Conservation (phyloP, 2,329 filamentous ascomycete species). For the Bipolaris sorokiniana region DNA sequence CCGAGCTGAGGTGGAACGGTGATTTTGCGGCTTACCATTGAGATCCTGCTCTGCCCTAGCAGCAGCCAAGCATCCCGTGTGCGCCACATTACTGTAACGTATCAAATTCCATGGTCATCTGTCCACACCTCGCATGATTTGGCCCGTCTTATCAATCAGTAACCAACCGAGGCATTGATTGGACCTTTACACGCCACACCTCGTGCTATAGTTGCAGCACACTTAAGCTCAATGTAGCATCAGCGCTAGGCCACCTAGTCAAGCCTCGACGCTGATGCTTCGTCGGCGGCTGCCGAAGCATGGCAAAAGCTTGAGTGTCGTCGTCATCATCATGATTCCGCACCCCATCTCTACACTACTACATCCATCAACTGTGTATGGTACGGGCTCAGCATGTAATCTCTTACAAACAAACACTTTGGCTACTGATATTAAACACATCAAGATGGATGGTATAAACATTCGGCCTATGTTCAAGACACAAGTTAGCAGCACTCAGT, state of each 20-base stretch:
- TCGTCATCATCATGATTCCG: neutral
- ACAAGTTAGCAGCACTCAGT: neutral
- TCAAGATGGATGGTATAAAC: too few species aligned
- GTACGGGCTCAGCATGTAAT: neutral
- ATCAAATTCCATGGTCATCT: neutral
- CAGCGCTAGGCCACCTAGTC: constrained; percentile 4
- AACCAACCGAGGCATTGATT: too few species aligned
- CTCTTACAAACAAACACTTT: neutral
- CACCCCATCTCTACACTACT: neutral
- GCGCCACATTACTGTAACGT: neutral
- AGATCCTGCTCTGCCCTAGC: neutral
- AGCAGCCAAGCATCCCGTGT: too few species aligned
- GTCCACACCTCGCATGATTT: neutral
- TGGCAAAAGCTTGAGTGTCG: constrained; percentile 19
- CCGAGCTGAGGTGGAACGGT: neutral
- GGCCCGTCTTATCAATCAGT: neutral
- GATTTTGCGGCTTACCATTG: neutral
- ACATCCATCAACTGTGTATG: too few species aligned
- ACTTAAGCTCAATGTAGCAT: constrained; percentile 7
- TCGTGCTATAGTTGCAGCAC: constrained; percentile 1
- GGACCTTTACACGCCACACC: neutral
- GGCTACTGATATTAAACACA: neutral
- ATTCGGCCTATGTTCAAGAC: neutral
- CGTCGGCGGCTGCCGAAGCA: constrained; percentile 9
- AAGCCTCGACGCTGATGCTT: constrained; percentile 7